phyloP scores from a whole-genome alignment of 1,284 basidiomycete species.

The Lentinus polychrous region DNA sequence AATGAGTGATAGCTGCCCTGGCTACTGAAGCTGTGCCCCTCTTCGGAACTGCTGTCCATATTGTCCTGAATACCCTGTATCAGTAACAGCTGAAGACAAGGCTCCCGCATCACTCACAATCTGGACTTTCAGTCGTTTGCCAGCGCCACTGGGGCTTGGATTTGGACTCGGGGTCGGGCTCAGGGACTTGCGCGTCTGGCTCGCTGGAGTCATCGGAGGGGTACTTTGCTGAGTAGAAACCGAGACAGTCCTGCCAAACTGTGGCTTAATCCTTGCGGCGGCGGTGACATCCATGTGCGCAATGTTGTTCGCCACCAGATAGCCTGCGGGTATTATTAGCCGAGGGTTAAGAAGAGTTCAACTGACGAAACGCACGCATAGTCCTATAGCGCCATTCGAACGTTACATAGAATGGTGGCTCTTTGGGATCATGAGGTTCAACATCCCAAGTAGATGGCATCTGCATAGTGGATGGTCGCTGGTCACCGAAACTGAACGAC shows the following conservation, averaged over 20 bases:
- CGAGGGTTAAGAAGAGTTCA: neutral
- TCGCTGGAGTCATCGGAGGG: neutral
- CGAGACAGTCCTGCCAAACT: no score
- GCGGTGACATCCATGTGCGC: neutral
- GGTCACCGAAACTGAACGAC: constrained; percentile 46
- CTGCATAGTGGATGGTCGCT: constrained; percentile 31
- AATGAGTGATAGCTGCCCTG: no score
- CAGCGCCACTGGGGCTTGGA: constrained; percentile 5
- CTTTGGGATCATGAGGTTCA: constrained; percentile 33
- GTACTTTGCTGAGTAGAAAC: neutral
- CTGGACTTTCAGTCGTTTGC: neutral
- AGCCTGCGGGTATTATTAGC: neutral
- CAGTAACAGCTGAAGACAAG: no score
- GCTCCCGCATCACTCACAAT: no score
- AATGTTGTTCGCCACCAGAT: neutral
- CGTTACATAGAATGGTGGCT: constrained; percentile 41
- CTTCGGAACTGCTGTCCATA: no score
- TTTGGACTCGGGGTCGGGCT: constrained; percentile 1
- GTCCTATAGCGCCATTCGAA: constrained; percentile 55
- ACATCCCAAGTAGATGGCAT: constrained; percentile 44
- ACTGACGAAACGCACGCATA: constrained; percentile 26
- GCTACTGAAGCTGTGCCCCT: no score
- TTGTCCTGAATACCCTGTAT: no score
- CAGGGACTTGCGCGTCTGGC: neutral
- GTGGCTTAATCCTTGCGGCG: no score